Evolutionary conservation across 73 alveolate genomes (phyloP).

Genomic region (Stentor roeselii): DNA sequence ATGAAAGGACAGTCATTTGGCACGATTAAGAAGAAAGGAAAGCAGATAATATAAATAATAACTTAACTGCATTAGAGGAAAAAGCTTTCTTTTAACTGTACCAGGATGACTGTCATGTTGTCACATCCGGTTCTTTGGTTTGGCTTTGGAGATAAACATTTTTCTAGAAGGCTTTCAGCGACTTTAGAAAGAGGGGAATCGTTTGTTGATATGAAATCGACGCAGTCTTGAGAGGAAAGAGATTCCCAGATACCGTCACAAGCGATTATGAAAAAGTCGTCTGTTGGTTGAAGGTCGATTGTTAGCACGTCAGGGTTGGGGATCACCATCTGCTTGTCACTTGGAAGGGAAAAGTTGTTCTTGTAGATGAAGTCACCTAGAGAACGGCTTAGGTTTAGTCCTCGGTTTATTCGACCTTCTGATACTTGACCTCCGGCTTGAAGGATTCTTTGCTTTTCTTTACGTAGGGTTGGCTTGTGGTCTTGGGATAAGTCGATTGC

Average conservation of each 20-base stretch:
- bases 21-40: neutral
- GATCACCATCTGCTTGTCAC: constrained; percentile 68
- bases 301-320: constrained; percentile 64
- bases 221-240: constrained; percentile 48
- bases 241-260: constrained; percentile 93
- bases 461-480: constrained; percentile 77
- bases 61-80: too few species aligned
- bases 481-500: constrained; percentile 77
- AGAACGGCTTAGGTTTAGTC: constrained; percentile 60
- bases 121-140: constrained; percentile 69
- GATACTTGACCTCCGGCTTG: constrained; percentile 67
- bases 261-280: constrained; percentile 77
- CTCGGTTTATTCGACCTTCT: constrained; percentile 57
- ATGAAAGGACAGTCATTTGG: neutral
- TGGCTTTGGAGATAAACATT: constrained; percentile 34
- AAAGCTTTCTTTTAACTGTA: constrained; percentile 51
- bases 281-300: constrained; percentile 35
- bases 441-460: constrained; percentile 68
- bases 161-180: constrained; percentile 33
- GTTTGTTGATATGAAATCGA: constrained; percentile 45
- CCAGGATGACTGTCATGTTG: constrained; percentile 73
- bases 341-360: constrained; percentile 52
- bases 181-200: constrained; percentile 21
- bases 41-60: neutral
- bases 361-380: constrained; percentile 82